These are phyloP conservation scores for Penicillium waksmanii DNA, from an alignment of 495 filamentous ascomycete species.

Conservation along the genomic window DNA sequence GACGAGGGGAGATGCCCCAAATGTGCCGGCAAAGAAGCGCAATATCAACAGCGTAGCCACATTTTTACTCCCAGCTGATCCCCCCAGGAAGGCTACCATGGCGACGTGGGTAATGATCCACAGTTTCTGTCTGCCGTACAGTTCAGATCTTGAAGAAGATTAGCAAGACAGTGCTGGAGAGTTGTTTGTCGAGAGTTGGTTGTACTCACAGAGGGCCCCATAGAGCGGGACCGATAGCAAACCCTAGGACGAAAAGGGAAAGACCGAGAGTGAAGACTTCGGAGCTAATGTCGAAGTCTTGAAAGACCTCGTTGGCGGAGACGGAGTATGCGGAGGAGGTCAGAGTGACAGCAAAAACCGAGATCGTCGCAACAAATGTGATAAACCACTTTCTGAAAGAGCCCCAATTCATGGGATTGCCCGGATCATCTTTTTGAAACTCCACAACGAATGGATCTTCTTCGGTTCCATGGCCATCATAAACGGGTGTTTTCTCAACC, in stretches of 20 bases:
- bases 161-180: no score
- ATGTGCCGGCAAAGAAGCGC: slow-evolving; percentile 66
- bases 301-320: slow-evolving; percentile 36
- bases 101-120: slow-evolving; percentile 29
- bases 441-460: slow-evolving; percentile 71
- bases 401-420: slow-evolving; percentile 62
- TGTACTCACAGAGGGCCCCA: slow-evolving; percentile 34
- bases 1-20: slow-evolving; percentile 62
- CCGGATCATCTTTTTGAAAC: slow-evolving; percentile 62
- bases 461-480: slow-evolving; percentile 51
- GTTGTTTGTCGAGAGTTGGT: no score
- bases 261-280: slow-evolving; percentile 52
- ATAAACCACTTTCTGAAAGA: slow-evolving; percentile 23
- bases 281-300: slow-evolving; percentile 43
- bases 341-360: slow-evolving; percentile 28
- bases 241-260: slow-evolving; percentile 53
- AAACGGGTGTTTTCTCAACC: slow-evolving; percentile 8
- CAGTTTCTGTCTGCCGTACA: slow-evolving; percentile 51
- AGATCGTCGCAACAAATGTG: slow-evolving; percentile 21
- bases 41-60: slow-evolving; percentile 62
- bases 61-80: slow-evolving; percentile 58
- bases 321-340: slow-evolving; percentile 51
- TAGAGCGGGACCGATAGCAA: slow-evolving; percentile 50
- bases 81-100: slow-evolving; percentile 61
- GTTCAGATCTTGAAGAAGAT: slow-evolving; percentile 36